Evolutionary conservation across 345 rosid species (phyloP), one percentile per base, ranked within the genome.

Genomic region (Rhizophora mangle): DNA sequence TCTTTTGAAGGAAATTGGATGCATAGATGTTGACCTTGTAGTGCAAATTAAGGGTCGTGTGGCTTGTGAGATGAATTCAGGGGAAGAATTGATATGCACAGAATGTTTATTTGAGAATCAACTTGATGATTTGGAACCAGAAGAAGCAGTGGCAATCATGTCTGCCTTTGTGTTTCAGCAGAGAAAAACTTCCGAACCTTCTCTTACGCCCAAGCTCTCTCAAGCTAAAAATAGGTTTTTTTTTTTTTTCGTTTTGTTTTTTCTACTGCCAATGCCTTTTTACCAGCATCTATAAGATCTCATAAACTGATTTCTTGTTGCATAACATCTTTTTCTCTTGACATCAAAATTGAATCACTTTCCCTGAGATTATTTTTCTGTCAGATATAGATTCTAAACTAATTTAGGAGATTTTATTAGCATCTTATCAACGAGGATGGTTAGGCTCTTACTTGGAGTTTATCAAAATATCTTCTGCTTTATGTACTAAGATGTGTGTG

Each of bases 1-100:
- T 78, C 87, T 95, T 80, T 84, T 95, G 69, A 89, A 87, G 83
- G 80, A 88, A 56, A 90, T 92, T 76, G 96, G 96, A 55, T 91
- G 96, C 70, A 82, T 95, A 74, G 92, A 95, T 84, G 82, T 75
- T 66, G 96, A 95, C 67, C 96, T 87, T 22, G 96, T 91, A 15
- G 96, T 95, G 68, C 96, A 95, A 83, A 85, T 95, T 60, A 95
- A 92, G 82, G 99, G 99, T 26, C 96, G 97, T 63, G 96, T 95
- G 36, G 96, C 97, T 70, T 94, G 97, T 77, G 97, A 92, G 91
- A 95, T 95, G 97, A 95, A 90, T 79, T 95, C 97, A 46, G 99
- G 97, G 76, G 99, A 95, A 86, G 99, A 95, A 74, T 63, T 92
- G 83, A 92, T 95, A 70, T 85, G 88, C 82, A 90, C 96, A 3